Conservation (phyloP, 805 yeast genomes). For the Pichia membranifaciens region DNA sequence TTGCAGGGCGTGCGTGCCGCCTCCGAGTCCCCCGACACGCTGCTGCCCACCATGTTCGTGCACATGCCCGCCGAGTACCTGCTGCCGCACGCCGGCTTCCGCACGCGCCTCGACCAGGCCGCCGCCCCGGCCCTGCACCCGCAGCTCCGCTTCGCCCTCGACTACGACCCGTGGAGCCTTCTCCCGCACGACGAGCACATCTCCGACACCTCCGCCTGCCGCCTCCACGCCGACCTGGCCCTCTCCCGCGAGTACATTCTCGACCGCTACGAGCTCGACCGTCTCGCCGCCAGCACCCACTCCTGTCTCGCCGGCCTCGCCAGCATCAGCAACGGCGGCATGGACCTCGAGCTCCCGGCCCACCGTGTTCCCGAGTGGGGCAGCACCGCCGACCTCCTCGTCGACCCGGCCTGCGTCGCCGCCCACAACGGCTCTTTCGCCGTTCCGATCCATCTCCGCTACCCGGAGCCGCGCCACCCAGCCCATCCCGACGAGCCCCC, state of each 20-base stretch:
- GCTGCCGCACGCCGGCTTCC: too few species aligned
- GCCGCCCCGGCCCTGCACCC: slow-evolving; percentile 22
- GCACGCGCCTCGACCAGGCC: not conserved
- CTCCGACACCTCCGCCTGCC: slow-evolving; percentile 14
- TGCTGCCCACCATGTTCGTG: slow-evolving; percentile 13
- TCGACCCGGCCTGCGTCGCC: slow-evolving; percentile 16
- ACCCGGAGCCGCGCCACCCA: slow-evolving; percentile 27
- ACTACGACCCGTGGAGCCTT: slow-evolving; percentile 9
- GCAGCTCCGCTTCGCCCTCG: slow-evolving; percentile 14
- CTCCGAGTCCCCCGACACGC: too few species aligned
- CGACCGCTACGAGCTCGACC: slow-evolving; percentile 25
- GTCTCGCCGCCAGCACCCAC: slow-evolving; percentile 1
- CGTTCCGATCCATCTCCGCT: slow-evolving; percentile 30
- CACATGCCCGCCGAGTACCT: too few species aligned
- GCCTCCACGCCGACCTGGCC: slow-evolving; percentile 20
- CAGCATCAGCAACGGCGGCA: slow-evolving; percentile 16
- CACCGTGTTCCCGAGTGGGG: slow-evolving; percentile 26
- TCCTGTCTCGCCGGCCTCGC: slow-evolving; percentile 11
- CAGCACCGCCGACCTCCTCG: slow-evolving; percentile 15
- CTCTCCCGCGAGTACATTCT: slow-evolving; percentile 24
- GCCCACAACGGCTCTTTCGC: slow-evolving; percentile 17
- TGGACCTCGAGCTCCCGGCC: slow-evolving; percentile 30
- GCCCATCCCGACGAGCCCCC: slow-evolving; percentile 7
- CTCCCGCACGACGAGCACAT: slow-evolving; percentile 9
- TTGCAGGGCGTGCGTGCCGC: slow-evolving; percentile 9